Evolutionary conservation across 768 basidiomycete genomes (phyloP), one percentile per base, ranked within the genome.

Genomic region (Pleurotus platypus): DNA sequence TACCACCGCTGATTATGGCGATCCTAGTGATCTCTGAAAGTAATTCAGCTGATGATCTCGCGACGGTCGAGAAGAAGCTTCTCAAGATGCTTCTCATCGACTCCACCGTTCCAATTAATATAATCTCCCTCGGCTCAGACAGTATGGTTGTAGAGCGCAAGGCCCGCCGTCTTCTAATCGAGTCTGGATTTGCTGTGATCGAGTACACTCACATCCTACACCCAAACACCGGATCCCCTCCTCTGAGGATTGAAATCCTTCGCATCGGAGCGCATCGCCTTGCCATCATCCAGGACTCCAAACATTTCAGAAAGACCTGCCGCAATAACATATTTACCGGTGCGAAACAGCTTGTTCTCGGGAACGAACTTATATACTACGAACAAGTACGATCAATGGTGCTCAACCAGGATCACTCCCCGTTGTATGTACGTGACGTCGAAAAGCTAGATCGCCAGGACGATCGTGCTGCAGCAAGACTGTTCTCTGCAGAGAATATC

Each of bases 391-490:
- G 56, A 0, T 45, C 58, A 0, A 54, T 70, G 18, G 63, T 64
- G 8, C 42, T 49, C 8, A 58, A 59, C 15, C 43, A 42, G 12
- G 59, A 54, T 11, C 13, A 13, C 13, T 58, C 65, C 3, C 69
- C 67, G 1, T 38, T 72, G 0, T 69, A 57, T 51, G 37, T 7
- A 8, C 65, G 67, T 3, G 69, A 72, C 61, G 70, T 78, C 78
- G 26, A 27, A 27, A 27, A 27, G 26, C 26, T 27, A 27, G 26
- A 27, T 27, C 26, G 26, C 26, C 26, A 80, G 61, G 78, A 79
- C 57, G 76, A 80, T 57, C 66, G 66, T 61, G 78, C 77, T 0
- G 75, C 75, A 0, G 56, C 66, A 3, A 67, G 73, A 0, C 64
- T 77, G 0, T 75, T 76, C 57, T 72, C 69, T 4, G 67, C 69